Conservation (phyloP, 352 stramenopile species). For the Blastocystis sp. region DNA sequence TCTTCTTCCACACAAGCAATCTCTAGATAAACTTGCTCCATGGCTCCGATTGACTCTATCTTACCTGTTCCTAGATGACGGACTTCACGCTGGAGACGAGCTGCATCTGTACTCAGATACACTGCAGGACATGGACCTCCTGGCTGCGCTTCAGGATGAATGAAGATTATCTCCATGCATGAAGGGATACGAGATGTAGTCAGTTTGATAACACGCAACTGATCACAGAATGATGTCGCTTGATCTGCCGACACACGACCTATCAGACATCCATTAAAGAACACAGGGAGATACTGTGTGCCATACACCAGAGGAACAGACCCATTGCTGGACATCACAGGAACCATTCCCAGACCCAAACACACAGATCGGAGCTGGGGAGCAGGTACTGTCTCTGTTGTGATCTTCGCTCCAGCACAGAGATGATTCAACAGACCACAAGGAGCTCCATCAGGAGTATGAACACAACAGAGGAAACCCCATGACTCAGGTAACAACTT, state of each 20-base stretch:
- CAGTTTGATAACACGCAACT: conserved; percentile 46
- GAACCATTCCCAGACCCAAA: conserved; percentile 4
- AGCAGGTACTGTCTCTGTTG: conserved; percentile 2
- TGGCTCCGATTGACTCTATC: conserved; percentile 92
- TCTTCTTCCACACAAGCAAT: conserved; percentile 77
- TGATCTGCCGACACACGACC: neutral
- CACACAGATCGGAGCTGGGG: neutral
- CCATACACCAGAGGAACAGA: neutral
- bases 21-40: conserved; percentile 82
- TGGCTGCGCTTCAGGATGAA: conserved; percentile 65
- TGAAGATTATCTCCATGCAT: conserved; percentile 32
- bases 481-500: conserved; percentile 97
- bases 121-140: conserved; percentile 93
- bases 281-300: conserved; percentile 44
- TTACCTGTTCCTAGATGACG: conserved; percentile 83
- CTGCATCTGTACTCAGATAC: conserved; percentile 91
- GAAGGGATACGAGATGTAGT: neutral
- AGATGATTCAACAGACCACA: conserved; percentile 98
- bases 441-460: conserved; percentile 94
- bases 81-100: conserved; percentile 88
- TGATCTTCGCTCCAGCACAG: conserved; percentile 75
- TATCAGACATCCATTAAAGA: conserved; percentile 39
- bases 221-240: neutral
- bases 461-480: conserved; percentile 94
- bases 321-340: neutral